phyloP scores from a whole-genome alignment of 208 protist species.

The Endotrypanum monterogeii region DNA sequence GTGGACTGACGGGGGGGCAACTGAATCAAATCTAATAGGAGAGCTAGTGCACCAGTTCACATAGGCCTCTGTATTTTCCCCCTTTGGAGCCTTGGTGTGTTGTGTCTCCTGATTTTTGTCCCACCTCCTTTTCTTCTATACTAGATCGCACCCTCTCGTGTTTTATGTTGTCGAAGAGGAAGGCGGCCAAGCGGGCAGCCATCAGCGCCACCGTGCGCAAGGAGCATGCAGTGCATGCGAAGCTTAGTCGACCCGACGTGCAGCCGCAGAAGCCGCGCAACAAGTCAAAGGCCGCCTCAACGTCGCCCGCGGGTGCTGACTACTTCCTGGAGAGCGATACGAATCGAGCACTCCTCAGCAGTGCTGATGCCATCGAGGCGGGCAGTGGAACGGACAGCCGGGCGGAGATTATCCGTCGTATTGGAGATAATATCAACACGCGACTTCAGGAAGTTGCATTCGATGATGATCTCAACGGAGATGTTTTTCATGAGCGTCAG shows the following conservation, averaged over 20 bases:
- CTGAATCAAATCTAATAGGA: background rate
- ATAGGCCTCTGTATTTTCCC: conserved; percentile 15
- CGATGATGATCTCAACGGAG: conserved; percentile 79
- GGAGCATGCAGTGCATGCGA: conserved; percentile 26
- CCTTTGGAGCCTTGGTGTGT: conserved; percentile 3
- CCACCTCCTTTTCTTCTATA: background rate
- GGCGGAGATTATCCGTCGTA: conserved; percentile 48
- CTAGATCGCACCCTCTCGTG: background rate
- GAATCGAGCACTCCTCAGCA: conserved; percentile 11
- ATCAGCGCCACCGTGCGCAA: conserved; percentile 45
- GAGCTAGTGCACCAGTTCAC: background rate
- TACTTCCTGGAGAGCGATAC: background rate
- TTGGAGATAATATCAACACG: conserved; percentile 88
- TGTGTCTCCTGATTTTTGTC: background rate
- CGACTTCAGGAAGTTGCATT: conserved; percentile 71
- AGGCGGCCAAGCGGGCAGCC: conserved; percentile 40
- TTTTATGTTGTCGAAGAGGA: conserved; percentile 74
- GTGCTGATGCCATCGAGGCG: conserved; percentile 29
- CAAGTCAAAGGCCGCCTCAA: background rate
- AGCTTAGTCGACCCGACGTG: conserved; percentile 8
- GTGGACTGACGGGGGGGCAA: background rate
- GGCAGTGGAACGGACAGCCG: conserved; percentile 27
- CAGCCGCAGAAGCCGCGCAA: conserved; percentile 6
- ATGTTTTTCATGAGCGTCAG: conserved; percentile 74
- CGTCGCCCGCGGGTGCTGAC: background rate